A percentile compares a stretch with the other conserved stretches of the same genome.
Conservation (phyloP, 495 filamentous ascomycete genomes). For the Hypomontagnella monticulosa region DNA sequence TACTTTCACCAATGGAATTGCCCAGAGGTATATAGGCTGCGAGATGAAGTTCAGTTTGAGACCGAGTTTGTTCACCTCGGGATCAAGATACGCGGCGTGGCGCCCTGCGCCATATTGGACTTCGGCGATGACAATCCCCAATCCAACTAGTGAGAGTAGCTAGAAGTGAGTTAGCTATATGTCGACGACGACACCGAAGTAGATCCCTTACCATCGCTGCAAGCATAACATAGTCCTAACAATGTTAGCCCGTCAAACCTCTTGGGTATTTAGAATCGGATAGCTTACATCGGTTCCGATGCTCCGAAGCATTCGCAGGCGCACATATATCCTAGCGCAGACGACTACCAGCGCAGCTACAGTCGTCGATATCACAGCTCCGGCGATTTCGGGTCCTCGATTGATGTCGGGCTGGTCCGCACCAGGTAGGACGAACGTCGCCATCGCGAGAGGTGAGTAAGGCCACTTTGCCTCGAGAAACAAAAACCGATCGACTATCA, state of each 20-base stretch:
- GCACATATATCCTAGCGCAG: constrained; percentile 57
- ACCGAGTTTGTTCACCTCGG: constrained; percentile 32
- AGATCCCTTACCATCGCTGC: constrained; percentile 48
- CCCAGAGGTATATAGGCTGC: constrained; percentile 54
- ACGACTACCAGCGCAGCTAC: constrained; percentile 43
- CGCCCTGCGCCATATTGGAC: constrained; percentile 55
- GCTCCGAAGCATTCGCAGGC: constrained; percentile 53
- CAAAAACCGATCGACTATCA: neutral
- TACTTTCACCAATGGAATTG: constrained; percentile 56
- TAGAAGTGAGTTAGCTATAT: constrained; percentile 7
- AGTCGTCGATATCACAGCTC: constrained; percentile 51
- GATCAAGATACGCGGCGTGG: constrained; percentile 48
- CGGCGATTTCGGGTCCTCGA: constrained; percentile 55
- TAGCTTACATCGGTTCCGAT: constrained; percentile 58
- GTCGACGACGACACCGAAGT: neutral
- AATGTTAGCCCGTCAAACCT: neutral
- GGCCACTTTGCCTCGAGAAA: neutral
- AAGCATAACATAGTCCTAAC: constrained; percentile 45
- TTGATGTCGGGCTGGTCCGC: constrained; percentile 45
- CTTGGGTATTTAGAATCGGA: constrained; percentile 8
- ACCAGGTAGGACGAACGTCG: neutral
- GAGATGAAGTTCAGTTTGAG: constrained; percentile 58
- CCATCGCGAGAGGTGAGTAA: constrained; percentile 5
- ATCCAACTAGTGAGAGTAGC: constrained; percentile 44
- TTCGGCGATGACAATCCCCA: constrained; percentile 48